phyloP scores from a whole-genome alignment of 2,329 filamentous ascomycete genomes.

The Pseudogymnoascus sp. region DNA sequence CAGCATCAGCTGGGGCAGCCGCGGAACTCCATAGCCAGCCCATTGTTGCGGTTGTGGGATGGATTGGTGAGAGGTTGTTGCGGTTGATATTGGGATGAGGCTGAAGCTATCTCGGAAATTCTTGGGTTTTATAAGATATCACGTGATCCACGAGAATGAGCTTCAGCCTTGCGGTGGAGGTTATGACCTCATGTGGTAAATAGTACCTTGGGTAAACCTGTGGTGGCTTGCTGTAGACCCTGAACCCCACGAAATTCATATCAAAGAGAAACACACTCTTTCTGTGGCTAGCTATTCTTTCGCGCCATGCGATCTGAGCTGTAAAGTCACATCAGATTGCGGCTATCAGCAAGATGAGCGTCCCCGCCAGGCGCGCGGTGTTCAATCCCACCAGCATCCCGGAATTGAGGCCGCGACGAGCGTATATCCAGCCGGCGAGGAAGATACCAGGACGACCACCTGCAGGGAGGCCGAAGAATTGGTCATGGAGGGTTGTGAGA shows the following conservation, averaged over 20 bases:
- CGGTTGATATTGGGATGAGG: slow-evolving; percentile 10
- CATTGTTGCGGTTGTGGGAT: slow-evolving; percentile 34
- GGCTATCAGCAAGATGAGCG: slow-evolving; percentile 12
- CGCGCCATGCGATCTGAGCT: background rate
- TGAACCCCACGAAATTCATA: background rate
- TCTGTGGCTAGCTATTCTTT: background rate
- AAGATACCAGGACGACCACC: slow-evolving; percentile 17
- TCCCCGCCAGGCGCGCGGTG: slow-evolving; percentile 21
- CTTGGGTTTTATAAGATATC: background rate
- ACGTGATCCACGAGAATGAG: background rate
- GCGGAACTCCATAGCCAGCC: slow-evolving; percentile 49
- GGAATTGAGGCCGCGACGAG: slow-evolving; percentile 23
- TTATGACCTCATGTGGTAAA: background rate
- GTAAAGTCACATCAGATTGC: background rate
- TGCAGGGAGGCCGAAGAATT: slow-evolving; percentile 15
- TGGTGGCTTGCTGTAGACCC: background rate
- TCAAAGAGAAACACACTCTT: background rate
- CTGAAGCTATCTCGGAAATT: slow-evolving; percentile 10
- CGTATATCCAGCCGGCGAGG: slow-evolving; percentile 17
- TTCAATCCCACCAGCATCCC: slow-evolving; percentile 30
- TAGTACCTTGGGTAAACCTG: background rate
- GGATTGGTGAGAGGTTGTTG: background rate
- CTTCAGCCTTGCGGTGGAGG: background rate
- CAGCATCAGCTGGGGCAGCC: slow-evolving; percentile 17
- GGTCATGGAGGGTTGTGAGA: slow-evolving; percentile 19